Percentiles rank a stretch among this genome's conserved stretches.
Evolutionary conservation across 164 flowering plant genomes (phyloP).

Genomic region (Warburgia ugandensis): DNA sequence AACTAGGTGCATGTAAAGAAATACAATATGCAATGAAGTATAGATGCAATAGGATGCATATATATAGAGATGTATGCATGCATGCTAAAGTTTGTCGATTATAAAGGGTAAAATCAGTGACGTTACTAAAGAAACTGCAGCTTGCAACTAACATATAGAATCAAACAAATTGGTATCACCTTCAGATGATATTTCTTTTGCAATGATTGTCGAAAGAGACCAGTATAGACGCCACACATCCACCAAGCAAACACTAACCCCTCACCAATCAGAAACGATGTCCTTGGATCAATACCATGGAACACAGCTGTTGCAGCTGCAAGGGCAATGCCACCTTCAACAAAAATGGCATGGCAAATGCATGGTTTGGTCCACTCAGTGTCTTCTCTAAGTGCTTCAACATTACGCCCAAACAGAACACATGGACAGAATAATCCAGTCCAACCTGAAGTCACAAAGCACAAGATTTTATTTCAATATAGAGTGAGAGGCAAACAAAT

Average conservation of each 20-base stretch:
- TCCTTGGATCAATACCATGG: constrained; percentile 80
- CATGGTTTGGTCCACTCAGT: constrained; percentile 75
- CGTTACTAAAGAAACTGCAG: background rate
- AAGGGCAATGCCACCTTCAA: constrained; percentile 86
- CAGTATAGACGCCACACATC: constrained; percentile 97
- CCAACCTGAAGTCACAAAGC: constrained; percentile 38
- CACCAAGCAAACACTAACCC: constrained; percentile 84
- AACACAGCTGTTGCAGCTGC: constrained; percentile 65
- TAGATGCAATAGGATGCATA: background rate
- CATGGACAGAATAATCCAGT: constrained; percentile 90
- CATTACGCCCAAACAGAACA: constrained; percentile 80
- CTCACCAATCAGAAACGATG: constrained; percentile 71
- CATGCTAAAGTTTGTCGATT: background rate
- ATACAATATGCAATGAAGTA: background rate
- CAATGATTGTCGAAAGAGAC: constrained; percentile 66
- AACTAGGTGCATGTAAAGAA: background rate
- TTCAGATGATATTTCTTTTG: constrained; percentile 95
- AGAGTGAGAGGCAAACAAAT: background rate
- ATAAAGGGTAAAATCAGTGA: background rate
- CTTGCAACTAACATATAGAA: background rate
- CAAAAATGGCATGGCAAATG: constrained; percentile 74
- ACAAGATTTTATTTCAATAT: background rate
- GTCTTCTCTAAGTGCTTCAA: constrained; percentile 69
- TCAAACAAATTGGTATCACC: constrained; percentile 31
- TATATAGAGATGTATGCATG: background rate